Evolutionary conservation across 2,329 filamentous ascomycete genomes (phyloP).

Genomic region (Phyllosticta citriasiana): DNA sequence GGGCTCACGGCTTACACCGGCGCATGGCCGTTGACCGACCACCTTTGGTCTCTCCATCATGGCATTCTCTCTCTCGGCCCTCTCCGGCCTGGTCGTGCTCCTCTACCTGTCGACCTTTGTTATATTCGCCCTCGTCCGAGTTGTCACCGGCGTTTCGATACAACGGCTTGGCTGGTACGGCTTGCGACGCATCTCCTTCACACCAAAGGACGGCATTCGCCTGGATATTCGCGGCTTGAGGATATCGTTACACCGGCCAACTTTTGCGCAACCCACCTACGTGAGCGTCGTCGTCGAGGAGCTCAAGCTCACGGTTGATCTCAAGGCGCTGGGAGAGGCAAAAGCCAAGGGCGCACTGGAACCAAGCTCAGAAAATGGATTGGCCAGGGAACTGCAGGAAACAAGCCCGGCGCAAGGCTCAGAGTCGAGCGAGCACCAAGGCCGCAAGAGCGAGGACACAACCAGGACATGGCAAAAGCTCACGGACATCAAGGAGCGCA

Average conservation of each 20-base stretch:
- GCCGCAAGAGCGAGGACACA: conserved; percentile 30
- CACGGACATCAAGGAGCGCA: conserved; percentile 67
- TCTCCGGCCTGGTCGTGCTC: conserved; percentile 76
- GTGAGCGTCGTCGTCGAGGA: conserved; percentile 82
- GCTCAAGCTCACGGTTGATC: conserved; percentile 72
- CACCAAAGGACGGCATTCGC: conserved; percentile 76
- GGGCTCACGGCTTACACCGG: background rate
- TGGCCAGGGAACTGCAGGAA: background rate
- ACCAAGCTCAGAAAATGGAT: background rate
- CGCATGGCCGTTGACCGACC: conserved; percentile 16
- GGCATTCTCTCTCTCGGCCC: conserved; percentile 51
- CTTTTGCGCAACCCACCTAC: conserved; percentile 96
- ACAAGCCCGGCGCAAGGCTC: background rate
- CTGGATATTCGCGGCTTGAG: conserved; percentile 85
- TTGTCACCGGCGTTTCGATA: conserved; percentile 88
- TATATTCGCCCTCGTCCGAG: conserved; percentile 82
- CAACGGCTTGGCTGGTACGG: conserved; percentile 92
- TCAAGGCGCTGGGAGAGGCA: conserved; percentile 47
- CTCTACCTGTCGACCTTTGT: conserved; percentile 88
- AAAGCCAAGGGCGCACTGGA: conserved; percentile 13
- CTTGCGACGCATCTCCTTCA: conserved; percentile 80
- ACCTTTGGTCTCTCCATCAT: conserved; percentile 21
- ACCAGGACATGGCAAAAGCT: conserved; percentile 74
- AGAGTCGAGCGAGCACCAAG: conserved; percentile 13
- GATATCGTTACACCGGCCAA: conserved; percentile 80